Percentiles rank a stretch among this genome's conserved stretches.
phyloP scores from a whole-genome alignment of 441 rosid species.

The Pelargonium hybrid region DNA sequence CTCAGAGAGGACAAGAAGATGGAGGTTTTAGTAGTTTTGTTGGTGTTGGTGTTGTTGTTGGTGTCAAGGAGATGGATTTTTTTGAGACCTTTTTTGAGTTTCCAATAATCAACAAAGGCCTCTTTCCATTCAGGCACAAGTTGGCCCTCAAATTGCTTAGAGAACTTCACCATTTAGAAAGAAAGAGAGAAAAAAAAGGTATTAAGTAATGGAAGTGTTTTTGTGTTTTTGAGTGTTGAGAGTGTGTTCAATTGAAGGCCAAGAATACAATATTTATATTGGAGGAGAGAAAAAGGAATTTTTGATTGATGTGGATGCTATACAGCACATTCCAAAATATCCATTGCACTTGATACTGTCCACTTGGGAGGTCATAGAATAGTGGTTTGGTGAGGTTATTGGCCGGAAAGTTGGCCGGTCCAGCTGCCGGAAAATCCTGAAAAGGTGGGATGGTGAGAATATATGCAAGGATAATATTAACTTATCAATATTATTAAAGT shows the following conservation, averaged over 20 bases:
- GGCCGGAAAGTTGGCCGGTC: constrained; percentile 30
- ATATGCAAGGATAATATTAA: no score
- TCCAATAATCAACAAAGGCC: constrained; percentile 89
- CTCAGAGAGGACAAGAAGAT: constrained; percentile 38
- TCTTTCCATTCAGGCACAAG: constrained; percentile 98
- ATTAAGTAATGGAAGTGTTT: constrained; percentile 3
- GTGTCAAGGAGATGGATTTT: constrained; percentile 37
- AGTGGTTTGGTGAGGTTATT: constrained; percentile 24
- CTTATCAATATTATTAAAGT: no score
- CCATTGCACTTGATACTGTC: constrained; percentile 35
- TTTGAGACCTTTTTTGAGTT: constrained; percentile 78
- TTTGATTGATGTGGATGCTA: constrained; percentile 33
- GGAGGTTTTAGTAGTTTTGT: no score
- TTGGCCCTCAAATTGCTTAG: constrained; percentile 82
- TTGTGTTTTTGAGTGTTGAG: constrained; percentile 18
- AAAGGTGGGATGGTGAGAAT: no score
- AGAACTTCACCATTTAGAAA: no score
- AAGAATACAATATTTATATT: constrained; percentile 38
- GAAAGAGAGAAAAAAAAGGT: neutral
- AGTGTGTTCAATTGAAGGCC: constrained; percentile 31
- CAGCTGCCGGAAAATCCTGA: no score
- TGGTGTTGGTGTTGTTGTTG: constrained; percentile 12
- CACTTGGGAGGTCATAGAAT: constrained; percentile 36
- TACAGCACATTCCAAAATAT: constrained; percentile 85
- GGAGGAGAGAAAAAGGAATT: constrained; percentile 28